Evolutionary conservation across 768 basidiomycete species (phyloP), one percentile per base, ranked within the genome.

Genomic region (Macrolepiota albuminosa): DNA sequence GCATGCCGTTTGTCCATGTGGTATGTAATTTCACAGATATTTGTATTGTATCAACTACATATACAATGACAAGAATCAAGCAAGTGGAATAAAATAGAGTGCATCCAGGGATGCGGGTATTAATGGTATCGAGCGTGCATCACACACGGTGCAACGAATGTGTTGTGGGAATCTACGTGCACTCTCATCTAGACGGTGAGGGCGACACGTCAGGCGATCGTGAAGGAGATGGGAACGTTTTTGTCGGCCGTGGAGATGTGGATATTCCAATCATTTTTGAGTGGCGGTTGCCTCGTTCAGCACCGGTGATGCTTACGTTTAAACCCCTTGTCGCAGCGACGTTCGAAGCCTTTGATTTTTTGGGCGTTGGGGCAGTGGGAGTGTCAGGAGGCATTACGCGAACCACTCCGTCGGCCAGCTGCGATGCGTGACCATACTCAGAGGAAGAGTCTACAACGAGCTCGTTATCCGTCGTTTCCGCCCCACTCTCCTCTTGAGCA

Each of bases 301-400:
- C 75, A 31, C 71, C 69, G 10, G 75, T 73, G 13, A 84, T 76
- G 6, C 81, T 75, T 26, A 92, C 79, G 67, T 88, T 87, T 57
- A 93, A 72, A n/a, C 90, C 90, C 62, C 85, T 82, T 54, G 77
- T 82, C 18, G 86, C 85, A 16, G 91, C 91, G 47, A 80, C 76
- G 57, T 75, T 72, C 33, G 87, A 80, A 4, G 88, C 88, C 66
- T 74, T 78, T 18, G 84, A 81, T 33, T 70, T 70, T 58, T 75
- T 81, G 57, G 71, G 70, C 56, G 74, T 80, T 58, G 73, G 55
- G 18, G 72, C 69, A 55, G 68, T 67, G n/a, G 76, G 72, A 48
- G 81, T 74, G 24, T 80, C 78, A 26, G 81, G 79, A 56, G 75
- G 73, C 46, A 69, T 73, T 51, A 73, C 64, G 54, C 58, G 75